A percentile compares a stretch with the other conserved stretches of the same genome.
phyloP scores from a whole-genome alignment of 2,329 filamentous ascomycete species.

The Scopulariopsis brevicaulis region DNA sequence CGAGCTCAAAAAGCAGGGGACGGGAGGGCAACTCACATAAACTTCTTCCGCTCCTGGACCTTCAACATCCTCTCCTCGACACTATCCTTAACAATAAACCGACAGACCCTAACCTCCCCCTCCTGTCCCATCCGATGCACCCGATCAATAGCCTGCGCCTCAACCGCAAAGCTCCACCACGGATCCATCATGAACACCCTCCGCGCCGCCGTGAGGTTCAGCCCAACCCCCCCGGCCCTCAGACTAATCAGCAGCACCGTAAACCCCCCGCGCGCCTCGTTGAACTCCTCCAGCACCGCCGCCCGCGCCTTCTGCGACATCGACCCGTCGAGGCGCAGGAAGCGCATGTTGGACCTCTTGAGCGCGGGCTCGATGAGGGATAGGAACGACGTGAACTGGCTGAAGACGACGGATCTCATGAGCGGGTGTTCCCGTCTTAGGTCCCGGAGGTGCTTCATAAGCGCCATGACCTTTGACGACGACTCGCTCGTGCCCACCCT shows the following conservation, averaged over 20 bases:
- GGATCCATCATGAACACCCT: slow-evolving; percentile 99
- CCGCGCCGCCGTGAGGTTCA: slow-evolving; percentile 83
- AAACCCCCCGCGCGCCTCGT: slow-evolving; percentile 41
- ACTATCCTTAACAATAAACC: slow-evolving; percentile 82
- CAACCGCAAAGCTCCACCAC: slow-evolving; percentile 97
- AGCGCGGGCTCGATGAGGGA: slow-evolving; percentile 81
- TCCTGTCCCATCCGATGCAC: slow-evolving; percentile 96
- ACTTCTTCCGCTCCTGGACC: slow-evolving; percentile 93
- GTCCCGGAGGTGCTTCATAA: slow-evolving; percentile 63
- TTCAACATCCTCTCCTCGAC: slow-evolving; percentile 93
- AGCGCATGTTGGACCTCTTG: slow-evolving; percentile 56
- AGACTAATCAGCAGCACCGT: slow-evolving; percentile 73
- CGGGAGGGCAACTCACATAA: slow-evolving; percentile 54
- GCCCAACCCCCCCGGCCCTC: slow-evolving; percentile 81
- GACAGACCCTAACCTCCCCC: slow-evolving; percentile 70
- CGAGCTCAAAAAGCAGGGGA: neutral
- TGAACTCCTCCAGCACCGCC: slow-evolving; percentile 65
- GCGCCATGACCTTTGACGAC: slow-evolving; percentile 77
- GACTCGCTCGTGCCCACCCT: slow-evolving; percentile 53
- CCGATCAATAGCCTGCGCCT: slow-evolving; percentile 94
- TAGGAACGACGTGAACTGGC: slow-evolving; percentile 94
- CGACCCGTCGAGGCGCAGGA: slow-evolving; percentile 81
- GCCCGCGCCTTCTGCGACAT: slow-evolving; percentile 81
- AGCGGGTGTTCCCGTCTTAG: slow-evolving; percentile 53
- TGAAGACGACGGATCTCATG: slow-evolving; percentile 88